Conservation (phyloP, 192 early-diverging fungal genomes). For the Chytriomyces sp. region DNA sequence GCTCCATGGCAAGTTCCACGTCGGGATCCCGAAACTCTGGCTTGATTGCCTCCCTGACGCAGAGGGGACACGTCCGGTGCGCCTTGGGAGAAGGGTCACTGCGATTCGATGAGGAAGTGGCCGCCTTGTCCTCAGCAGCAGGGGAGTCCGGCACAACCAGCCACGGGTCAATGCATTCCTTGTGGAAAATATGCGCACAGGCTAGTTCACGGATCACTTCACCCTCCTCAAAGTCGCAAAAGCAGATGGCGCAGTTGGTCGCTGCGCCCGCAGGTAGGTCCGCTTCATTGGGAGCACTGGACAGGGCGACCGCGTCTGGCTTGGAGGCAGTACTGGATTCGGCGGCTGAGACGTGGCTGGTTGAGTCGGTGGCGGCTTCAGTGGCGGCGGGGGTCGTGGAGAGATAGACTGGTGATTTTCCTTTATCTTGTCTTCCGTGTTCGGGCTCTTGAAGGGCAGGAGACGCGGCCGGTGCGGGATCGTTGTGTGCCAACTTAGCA, state of each 20-base stretch:
- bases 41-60: constrained; percentile 36
- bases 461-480: not conserved
- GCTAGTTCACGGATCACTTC: constrained; percentile 62
- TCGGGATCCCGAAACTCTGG: constrained; percentile 38
- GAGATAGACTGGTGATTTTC: constrained; percentile 23
- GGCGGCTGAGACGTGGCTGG: not conserved
- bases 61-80: constrained; percentile 39
- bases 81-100: constrained; percentile 7
- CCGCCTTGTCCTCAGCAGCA: too few species aligned
- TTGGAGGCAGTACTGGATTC: not conserved
- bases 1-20: constrained; percentile 28
- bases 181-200: constrained; percentile 67
- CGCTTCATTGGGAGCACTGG: not conserved
- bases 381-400: not conserved
- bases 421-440: not conserved
- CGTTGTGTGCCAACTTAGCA: not conserved
- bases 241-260: constrained; percentile 65
- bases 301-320: not conserved
- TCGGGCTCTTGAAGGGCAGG: not conserved
- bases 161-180: constrained; percentile 64
- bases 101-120: not conserved
- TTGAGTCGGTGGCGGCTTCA: not conserved
- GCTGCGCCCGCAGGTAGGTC: constrained; percentile 30
- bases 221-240: constrained; percentile 67
- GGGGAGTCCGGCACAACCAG: constrained; percentile 28